Evolutionary conservation across 2,329 filamentous ascomycete species (phyloP).

Genomic region (Hypoxylon sp.): DNA sequence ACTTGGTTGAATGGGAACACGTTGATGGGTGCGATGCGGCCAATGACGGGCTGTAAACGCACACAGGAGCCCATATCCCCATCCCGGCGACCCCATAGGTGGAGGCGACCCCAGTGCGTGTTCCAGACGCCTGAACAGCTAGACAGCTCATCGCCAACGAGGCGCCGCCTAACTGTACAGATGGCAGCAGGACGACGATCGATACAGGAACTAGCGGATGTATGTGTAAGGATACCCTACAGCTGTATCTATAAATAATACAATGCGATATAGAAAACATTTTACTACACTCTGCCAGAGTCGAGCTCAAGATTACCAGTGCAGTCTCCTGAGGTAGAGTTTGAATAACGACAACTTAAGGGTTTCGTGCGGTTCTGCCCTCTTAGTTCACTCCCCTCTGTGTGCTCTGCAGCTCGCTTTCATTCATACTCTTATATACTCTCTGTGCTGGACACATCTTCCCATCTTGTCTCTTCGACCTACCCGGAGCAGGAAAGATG

Average conservation of each 20-base stretch:
- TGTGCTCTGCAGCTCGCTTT: too few relatives aligned
- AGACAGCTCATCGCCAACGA: not conserved
- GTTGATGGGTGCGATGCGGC: not conserved
- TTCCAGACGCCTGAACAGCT: not conserved
- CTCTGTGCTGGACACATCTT: not conserved
- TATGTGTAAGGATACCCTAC: too few relatives aligned
- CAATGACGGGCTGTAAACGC: not conserved
- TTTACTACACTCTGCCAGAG: not conserved
- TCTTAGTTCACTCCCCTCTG: too few relatives aligned
- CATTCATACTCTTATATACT: not conserved
- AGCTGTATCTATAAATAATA: not conserved
- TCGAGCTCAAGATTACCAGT: not conserved
- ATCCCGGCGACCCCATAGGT: too few relatives aligned
- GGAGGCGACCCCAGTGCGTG: not conserved
- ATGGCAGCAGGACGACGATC: not conserved
- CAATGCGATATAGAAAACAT: not conserved
- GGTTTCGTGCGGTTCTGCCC: not conserved
- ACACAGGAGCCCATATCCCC: not conserved
- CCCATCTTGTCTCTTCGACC: not conserved
- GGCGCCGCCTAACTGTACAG: not conserved
- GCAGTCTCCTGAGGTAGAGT: not conserved
- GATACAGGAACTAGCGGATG: not conserved
- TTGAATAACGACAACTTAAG: not conserved
- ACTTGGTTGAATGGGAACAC: not conserved
- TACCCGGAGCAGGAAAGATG: slow-evolving; percentile 1